Base-by-base conservation (phyloP, 805 yeast species). In the Saturnispora serradocipensis region DNA sequence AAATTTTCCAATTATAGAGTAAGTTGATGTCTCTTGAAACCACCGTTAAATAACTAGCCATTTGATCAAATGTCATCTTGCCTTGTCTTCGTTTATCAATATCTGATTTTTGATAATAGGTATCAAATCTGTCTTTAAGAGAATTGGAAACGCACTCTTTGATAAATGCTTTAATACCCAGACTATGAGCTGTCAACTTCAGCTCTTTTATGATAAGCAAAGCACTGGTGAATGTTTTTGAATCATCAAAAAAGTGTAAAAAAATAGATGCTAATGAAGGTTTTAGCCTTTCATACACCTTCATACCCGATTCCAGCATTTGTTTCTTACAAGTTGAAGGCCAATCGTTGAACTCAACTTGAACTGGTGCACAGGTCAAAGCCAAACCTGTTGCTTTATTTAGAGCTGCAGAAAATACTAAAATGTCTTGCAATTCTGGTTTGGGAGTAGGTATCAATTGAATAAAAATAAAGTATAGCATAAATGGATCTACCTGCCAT, bases 401-500 rank as follows among this genome's bases (percentile, higher is more conserved):
- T 36, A 49, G 27, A 35, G 36, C 36, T 15, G 9, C 15, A 7
- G 43, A 22, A 44, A 49, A 49, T 24, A n/a, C 38, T n/a, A 39
- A 13, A 9, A 46, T 27, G 18, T 38, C 45, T 4, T 16, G 35
- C 4, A 28, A 10, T 4, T 27, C 44, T 15, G 35, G 11, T 8
- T 48, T 42, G 2, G 58, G 56, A 8, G 43, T 27, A 7, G 30
- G 32, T 4, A 43, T 45, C 10, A 56, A 52, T 25, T 55, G 49
- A 38, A 57, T 35, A 40, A 54, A 53, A 9, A 47, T 32, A 32
- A 59, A 46, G 34, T 61, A 59, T 7, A 61, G 43, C 13, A 55
- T 54, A 48, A 61, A 65, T 2, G 70, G 69, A 48, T 65, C 67
- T n/a, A 59, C 54, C 50, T 64, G 66, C 70, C 69, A 66, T 2